phyloP scores from a whole-genome alignment of 2,329 filamentous ascomycete species.

The Nigrospora oryzae region DNA sequence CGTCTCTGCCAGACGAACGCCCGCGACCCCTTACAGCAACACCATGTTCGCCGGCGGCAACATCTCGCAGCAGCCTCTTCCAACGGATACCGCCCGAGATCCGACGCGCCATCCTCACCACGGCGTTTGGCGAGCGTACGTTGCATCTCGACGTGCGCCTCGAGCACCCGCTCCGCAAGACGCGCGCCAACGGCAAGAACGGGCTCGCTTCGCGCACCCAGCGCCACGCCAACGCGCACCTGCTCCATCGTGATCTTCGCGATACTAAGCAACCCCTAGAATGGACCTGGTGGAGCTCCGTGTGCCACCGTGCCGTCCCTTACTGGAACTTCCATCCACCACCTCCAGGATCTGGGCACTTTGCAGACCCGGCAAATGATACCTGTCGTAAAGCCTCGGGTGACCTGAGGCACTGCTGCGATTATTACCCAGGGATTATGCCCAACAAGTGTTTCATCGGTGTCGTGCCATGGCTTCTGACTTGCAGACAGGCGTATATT shows the following conservation, averaged over 20 bases:
- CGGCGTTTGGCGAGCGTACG: conserved; percentile 3
- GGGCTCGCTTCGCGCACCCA: not conserved
- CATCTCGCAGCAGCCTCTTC: conserved; percentile 2
- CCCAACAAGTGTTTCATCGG: not conserved
- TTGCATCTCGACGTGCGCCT: conserved; percentile 4
- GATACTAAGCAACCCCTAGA: not conserved
- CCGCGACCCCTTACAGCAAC: not conserved
- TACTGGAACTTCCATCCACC: not conserved
- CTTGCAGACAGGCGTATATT: not conserved
- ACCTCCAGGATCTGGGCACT: not conserved
- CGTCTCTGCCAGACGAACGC: not conserved
- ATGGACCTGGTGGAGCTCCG: conserved; percentile 5
- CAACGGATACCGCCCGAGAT: conserved; percentile 1
- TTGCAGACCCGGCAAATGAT: too few relatives aligned
- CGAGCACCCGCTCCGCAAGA: not conserved
- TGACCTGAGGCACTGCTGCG: not conserved
- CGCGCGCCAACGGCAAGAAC: not conserved
- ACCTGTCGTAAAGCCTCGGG: too few relatives aligned
- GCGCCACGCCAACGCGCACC: conserved; percentile 2
- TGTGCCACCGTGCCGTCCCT: conserved; percentile 1
- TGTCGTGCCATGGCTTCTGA: not conserved
- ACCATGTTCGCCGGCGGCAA: not conserved
- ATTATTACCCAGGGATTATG: not conserved
- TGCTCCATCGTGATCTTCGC: conserved; percentile 1
- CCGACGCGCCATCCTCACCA: conserved; percentile 3